These are phyloP conservation scores for Melaleuca quinquenervia DNA, from an alignment of 345 rosid species.

Conservation along the genomic window DNA sequence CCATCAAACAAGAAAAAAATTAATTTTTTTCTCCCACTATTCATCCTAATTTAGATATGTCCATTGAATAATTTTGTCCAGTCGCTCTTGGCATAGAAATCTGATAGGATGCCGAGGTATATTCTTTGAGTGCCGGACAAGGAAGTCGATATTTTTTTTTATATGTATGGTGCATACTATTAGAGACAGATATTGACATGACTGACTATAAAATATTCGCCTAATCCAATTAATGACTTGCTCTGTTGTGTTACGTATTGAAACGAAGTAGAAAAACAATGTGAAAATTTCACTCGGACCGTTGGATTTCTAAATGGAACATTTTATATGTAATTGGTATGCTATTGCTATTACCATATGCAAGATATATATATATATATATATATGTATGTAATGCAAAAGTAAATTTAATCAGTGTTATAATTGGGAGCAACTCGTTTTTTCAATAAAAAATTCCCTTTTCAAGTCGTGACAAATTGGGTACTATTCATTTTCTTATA, in stretches of 20 bases:
- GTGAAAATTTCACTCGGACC: not conserved
- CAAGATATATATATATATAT: no score
- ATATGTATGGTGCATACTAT: not conserved
- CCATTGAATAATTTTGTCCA: not conserved
- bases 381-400: not conserved
- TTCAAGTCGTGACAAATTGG: not conserved
- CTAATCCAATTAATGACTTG: not conserved
- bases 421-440: not conserved
- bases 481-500: not conserved
- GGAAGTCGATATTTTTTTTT: not conserved
- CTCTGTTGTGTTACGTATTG: not conserved
- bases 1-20: not conserved
- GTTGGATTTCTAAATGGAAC: not conserved
- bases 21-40: not conserved
- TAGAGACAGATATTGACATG: not conserved
- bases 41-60: not conserved
- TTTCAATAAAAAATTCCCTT: not conserved
- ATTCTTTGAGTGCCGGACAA: not conserved
- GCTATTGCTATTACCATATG: not conserved
- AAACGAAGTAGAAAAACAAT: not conserved
- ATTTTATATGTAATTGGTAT: not conserved
- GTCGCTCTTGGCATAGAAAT: not conserved
- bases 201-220: no score
- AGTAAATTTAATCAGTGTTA: not conserved
- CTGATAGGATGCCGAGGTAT: not conserved